Conservation (phyloP, 768 basidiomycete genomes). For the Mycena kentingensis region DNA sequence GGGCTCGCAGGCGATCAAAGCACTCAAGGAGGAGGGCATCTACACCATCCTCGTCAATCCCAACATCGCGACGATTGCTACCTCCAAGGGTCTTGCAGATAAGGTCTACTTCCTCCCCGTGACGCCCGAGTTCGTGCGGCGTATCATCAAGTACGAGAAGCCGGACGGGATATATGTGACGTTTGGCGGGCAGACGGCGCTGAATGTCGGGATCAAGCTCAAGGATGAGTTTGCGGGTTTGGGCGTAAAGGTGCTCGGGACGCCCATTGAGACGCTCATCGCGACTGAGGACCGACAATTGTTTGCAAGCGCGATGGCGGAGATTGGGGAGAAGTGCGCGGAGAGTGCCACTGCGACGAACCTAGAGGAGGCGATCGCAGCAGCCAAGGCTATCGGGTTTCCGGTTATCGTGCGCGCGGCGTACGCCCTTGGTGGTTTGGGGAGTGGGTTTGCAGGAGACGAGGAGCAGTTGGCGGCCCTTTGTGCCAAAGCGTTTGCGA, state of each 20-base stretch:
- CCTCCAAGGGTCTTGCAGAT: conserved; percentile 95
- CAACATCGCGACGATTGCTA: conserved; percentile 98
- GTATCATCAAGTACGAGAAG: conserved; percentile 98
- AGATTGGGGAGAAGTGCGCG: conserved; percentile 95
- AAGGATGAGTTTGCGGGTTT: conserved; percentile 93
- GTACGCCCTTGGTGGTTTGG: conserved; percentile 93
- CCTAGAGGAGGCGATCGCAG: conserved; percentile 76
- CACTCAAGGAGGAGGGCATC: conserved; percentile 97
- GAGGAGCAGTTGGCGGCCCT: conserved; percentile 86
- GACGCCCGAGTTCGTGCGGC: conserved; percentile 95
- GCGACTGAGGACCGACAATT: conserved; percentile 95
- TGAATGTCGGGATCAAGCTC: conserved; percentile 95
- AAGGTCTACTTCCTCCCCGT: conserved; percentile 99
- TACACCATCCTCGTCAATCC: conserved; percentile 99
- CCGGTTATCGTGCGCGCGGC: conserved; percentile 97
- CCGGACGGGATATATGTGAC: conserved; percentile 99
- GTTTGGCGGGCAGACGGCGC: conserved; percentile 96
- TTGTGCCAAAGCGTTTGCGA: conserved; percentile 94
- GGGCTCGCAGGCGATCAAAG: conserved; percentile 98
- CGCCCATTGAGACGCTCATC: conserved; percentile 96
- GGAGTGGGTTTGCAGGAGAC: conserved; percentile 94
- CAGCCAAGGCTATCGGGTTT: conserved; percentile 85
- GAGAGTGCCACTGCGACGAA: conserved; percentile 88
- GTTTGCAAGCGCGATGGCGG: conserved; percentile 91
- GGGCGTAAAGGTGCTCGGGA: conserved; percentile 92